Percentiles rank a stretch among this genome's conserved stretches.
Evolutionary conservation across 805 yeast species (phyloP).

Genomic region (Kuraishia floccosa): DNA sequence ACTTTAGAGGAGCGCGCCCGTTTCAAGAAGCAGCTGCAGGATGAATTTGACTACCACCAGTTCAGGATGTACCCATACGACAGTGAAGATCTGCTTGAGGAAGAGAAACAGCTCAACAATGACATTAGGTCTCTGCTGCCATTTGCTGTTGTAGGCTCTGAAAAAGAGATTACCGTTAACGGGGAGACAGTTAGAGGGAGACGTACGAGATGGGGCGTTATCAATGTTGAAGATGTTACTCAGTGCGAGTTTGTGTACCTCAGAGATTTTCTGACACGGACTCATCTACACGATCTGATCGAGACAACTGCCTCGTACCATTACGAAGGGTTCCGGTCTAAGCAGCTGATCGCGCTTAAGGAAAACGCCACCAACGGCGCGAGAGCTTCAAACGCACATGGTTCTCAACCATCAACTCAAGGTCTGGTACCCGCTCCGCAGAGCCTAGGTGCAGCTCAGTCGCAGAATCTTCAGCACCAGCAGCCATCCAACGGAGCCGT

Average conservation of each 20-base stretch:
- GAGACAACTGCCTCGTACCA: slow-evolving; percentile 84
- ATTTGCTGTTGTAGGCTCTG: slow-evolving; percentile 91
- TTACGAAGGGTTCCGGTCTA: slow-evolving; percentile 87
- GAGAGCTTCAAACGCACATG: slow-evolving; percentile 14
- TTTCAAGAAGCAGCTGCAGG: slow-evolving; percentile 68
- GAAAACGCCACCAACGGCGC: slow-evolving; percentile 58
- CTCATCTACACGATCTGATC: slow-evolving; percentile 91
- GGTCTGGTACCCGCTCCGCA: too few relatives aligned
- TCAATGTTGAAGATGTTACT: slow-evolving; percentile 85
- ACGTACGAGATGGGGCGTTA: slow-evolving; percentile 87
- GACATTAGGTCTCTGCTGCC: slow-evolving; percentile 76
- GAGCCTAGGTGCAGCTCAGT: too few relatives aligned
- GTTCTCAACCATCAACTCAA: not conserved
- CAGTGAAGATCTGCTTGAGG: slow-evolving; percentile 44
- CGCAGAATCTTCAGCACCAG: too few relatives aligned
- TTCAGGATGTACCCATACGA: slow-evolving; percentile 74
- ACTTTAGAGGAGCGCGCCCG: slow-evolving; percentile 75
- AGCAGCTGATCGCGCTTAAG: slow-evolving; percentile 87
- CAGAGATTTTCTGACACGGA: slow-evolving; percentile 88
- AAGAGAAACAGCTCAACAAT: slow-evolving; percentile 61
- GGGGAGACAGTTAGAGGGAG: slow-evolving; percentile 84
- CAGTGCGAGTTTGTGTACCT: slow-evolving; percentile 95
- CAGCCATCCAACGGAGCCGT: too few relatives aligned
- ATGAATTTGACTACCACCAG: slow-evolving; percentile 61
- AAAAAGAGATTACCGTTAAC: slow-evolving; percentile 58